Percentiles rank a stretch among this genome's conserved stretches.
phyloP scores from a whole-genome alignment of 2,329 filamentous ascomycete species.

The Aquanectria penicillioides region DNA sequence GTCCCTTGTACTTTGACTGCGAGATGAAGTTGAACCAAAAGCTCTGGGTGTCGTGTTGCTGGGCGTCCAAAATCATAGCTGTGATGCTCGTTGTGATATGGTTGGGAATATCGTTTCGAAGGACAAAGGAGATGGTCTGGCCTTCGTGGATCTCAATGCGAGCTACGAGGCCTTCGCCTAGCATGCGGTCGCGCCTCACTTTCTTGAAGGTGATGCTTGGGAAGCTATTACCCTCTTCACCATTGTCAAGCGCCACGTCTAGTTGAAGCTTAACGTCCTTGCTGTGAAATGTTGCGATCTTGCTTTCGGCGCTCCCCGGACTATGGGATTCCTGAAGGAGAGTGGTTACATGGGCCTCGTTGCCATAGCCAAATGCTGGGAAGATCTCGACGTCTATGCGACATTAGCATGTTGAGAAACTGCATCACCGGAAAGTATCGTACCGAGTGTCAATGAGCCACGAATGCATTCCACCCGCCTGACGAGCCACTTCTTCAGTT shows the following conservation, averaged over 20 bases:
- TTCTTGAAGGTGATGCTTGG: constrained; percentile 67
- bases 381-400: constrained; percentile 72
- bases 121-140: constrained; percentile 74
- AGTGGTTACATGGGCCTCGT: constrained; percentile 68
- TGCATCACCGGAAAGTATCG: not conserved
- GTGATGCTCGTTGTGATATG: constrained; percentile 69
- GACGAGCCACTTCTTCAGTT: constrained; percentile 77
- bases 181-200: constrained; percentile 59
- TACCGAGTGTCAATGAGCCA: constrained; percentile 70
- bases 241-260: constrained; percentile 72
- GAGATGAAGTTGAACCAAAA: constrained; percentile 81
- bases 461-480: constrained; percentile 78
- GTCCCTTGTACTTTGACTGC: constrained; percentile 75
- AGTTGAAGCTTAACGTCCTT: constrained; percentile 70
- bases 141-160: constrained; percentile 70
- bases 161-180: constrained; percentile 71
- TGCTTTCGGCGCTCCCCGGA: constrained; percentile 57
- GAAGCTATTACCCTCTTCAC: constrained; percentile 51
- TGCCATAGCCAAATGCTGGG: constrained; percentile 77
- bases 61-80: constrained; percentile 63
- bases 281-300: constrained; percentile 71
- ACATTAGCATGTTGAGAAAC: not conserved
- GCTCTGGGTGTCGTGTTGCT: constrained; percentile 75
- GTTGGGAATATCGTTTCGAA: constrained; percentile 69
- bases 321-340: constrained; percentile 58